Base-by-base conservation (phyloP, 2,329 filamentous ascomycete species). In the Aspergillus sp. region DNA sequence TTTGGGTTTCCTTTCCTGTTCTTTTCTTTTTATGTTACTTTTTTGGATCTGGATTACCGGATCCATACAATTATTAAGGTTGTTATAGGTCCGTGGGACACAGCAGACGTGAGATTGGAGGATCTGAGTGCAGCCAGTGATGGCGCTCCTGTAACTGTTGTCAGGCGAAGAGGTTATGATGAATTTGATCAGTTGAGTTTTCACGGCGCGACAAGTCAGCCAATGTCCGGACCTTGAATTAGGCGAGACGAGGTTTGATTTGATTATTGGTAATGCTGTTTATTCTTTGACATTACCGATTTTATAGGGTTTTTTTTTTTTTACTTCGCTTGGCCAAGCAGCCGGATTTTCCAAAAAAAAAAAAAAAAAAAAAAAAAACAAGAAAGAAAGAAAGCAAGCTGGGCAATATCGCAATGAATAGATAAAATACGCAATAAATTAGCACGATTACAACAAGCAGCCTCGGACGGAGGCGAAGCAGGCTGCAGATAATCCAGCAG, bases 401-500 rank as follows among this genome's bases (percentile, higher is more conserved):
- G 34, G 34, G 3, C 34, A 37, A 37, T 37, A 37, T 37, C 34
- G 22, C 8, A 20, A 15, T 46, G 30, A 30, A 46, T 27, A 46
- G 44, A 17, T 13, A 6, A 46, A 17, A 46, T 13, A 37, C n/a
- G 34, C 44, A 49, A 39, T 37, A 37, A 48, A 39, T 49, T 15
- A 22, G 41, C 20, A 45, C 20, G 20, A 20, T 4, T 20, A 4
- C 20, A 20, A 20, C 20, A 15, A 27, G 19, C 19, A 45, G 24
- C 13, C 30, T 41, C 24, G 46, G 19, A 24, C 33, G 7, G 19
- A 54, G 41, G 41, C 41, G 41, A 53, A 53, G 30, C 49, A 11
- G 49, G 13, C 24, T 52, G 40, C 27, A 41, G 27, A 34, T 52
- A 34, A 45, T 52, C 50, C 50, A 52, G 42, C 44, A 54, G 42